phyloP scores from a whole-genome alignment of 2,329 filamentous ascomycete genomes.

The Sarocladiaceae sp. region DNA sequence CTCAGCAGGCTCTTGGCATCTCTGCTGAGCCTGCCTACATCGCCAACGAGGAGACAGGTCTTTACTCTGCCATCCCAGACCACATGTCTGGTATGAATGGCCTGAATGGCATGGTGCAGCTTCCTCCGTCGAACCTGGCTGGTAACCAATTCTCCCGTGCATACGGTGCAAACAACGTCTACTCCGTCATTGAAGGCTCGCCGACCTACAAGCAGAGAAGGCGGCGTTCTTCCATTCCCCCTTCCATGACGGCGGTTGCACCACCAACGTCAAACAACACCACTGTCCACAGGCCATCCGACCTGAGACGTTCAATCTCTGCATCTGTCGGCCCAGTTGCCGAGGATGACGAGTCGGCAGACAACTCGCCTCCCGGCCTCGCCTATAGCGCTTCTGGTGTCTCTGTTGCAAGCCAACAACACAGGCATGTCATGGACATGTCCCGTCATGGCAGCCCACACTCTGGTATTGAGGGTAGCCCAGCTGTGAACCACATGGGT shows the following conservation, averaged over 20 bases:
- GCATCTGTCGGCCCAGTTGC: slow-evolving; percentile 75
- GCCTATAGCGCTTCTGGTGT: slow-evolving; percentile 66
- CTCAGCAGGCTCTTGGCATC: slow-evolving; percentile 78
- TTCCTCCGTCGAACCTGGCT: slow-evolving; percentile 78
- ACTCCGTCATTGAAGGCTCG: slow-evolving; percentile 94
- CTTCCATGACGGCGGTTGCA: slow-evolving; percentile 63
- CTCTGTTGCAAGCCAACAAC: slow-evolving; percentile 57
- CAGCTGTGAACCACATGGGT: slow-evolving; percentile 62
- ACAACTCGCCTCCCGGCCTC: slow-evolving; percentile 73
- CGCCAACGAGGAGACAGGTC: slow-evolving; percentile 91
- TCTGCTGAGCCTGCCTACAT: slow-evolving; percentile 91
- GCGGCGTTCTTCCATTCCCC: slow-evolving; percentile 86
- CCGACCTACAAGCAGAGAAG: slow-evolving; percentile 98
- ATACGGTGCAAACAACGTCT: slow-evolving; percentile 71
- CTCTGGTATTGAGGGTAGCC: slow-evolving; percentile 76
- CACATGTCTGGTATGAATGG: slow-evolving; percentile 65
- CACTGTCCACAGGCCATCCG: slow-evolving; percentile 70
- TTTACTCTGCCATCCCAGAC: slow-evolving; percentile 93
- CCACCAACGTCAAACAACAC: slow-evolving; percentile 60
- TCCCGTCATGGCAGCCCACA: slow-evolving; percentile 90
- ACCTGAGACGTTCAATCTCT: slow-evolving; percentile 86
- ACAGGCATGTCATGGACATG: slow-evolving; percentile 73
- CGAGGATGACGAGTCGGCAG: slow-evolving; percentile 71
- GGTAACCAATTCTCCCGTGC: slow-evolving; percentile 73
- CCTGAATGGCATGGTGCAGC: slow-evolving; percentile 83